Evolutionary conservation across 176 grass and related monocot species (phyloP), one percentile per base, ranked within the genome.

Genomic region (Hyparrhenia diplandra): DNA sequence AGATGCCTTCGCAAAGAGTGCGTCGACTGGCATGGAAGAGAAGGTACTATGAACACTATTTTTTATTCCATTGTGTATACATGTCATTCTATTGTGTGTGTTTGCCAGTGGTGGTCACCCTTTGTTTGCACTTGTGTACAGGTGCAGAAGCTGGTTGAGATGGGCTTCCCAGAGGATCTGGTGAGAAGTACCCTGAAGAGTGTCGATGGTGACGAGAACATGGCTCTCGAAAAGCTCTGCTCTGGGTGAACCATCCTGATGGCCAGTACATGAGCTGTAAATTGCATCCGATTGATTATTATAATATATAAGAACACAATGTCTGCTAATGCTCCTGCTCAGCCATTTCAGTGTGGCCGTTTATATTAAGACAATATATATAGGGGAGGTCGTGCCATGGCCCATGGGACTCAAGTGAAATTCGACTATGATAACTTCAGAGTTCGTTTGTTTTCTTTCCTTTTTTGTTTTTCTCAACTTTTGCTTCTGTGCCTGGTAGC

Each of bases 201-300:
- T 31, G 97, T 96, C 6, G 95, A 99, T 47, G 93, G 93, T 1
- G 97, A 96, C 11, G 97, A 99, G 91, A 93, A 93, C 83, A 83
- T 87, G 87, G 97, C 97, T 70, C 91, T 99, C 8, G 97, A 99
- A 87, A 96, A 81, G 89, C 91, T 99, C 17, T 99, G 93, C 74
- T 93, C 97, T 21, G 72, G 87, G 45, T 98, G 77, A 91, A 71
- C 69, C 23, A 68, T 43, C 35, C 36, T 1, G 39, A 21, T 67
- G 37, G 31, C 35, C 8, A 65, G 17, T 40, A 46, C 54, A 77
- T 69, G 61, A 86, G 82, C 51, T 86, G 88, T 90, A 86, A 83
- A 90, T 67, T 63, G 60, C 41, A 60, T 51, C 74, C 68, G 74
- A 79, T 86, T 86, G 51, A 73, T 83, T 79, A 73, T 78, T 78